A percentile compares a stretch with the other conserved stretches of the same genome.
These are phyloP conservation scores for Nakazawaea ishiwadae DNA, from an alignment of 805 yeast species.

Conservation along the genomic window DNA sequence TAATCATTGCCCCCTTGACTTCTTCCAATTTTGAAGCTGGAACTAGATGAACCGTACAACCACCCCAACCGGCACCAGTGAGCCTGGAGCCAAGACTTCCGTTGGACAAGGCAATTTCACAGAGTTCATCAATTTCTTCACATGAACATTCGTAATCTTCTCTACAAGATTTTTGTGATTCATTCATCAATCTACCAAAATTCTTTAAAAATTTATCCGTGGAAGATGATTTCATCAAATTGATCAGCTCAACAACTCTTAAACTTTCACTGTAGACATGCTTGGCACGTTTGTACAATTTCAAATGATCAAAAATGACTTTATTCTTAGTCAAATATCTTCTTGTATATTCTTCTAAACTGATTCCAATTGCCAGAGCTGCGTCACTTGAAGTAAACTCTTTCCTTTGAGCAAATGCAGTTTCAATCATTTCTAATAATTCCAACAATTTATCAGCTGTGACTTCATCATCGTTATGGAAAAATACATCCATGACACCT, in stretches of 20 bases:
- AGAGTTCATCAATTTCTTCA: conserved; percentile 47
- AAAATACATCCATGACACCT: conserved; percentile 56
- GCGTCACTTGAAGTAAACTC: conserved; percentile 51
- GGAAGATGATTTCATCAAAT: conserved; percentile 16
- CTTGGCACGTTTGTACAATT: conserved; percentile 51
- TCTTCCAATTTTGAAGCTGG: conserved; percentile 33
- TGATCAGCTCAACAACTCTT: conserved; percentile 48
- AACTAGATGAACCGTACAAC: conserved; percentile 64
- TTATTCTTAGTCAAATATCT: conserved; percentile 48
- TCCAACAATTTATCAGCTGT: conserved; percentile 35
- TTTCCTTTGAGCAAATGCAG: conserved; percentile 30
- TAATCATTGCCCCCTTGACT: conserved; percentile 38
- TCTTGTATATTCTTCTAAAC: conserved; percentile 37
- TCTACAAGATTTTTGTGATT: conserved; percentile 51
- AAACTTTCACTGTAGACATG: conserved; percentile 62
- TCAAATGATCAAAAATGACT: conserved; percentile 51
- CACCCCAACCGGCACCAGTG: conserved; percentile 84
- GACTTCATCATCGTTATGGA: conserved; percentile 26
- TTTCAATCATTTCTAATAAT: conserved; percentile 41
- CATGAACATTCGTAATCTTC: conserved; percentile 50
- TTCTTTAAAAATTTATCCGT: conserved; percentile 31
- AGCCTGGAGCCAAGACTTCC: conserved; percentile 66
- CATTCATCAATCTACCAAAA: conserved; percentile 55
- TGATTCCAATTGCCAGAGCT: conserved; percentile 35
- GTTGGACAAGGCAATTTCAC: conserved; percentile 45